phyloP scores from a whole-genome alignment of 2,329 filamentous ascomycete genomes.

The Colletotrichum caudatum region DNA sequence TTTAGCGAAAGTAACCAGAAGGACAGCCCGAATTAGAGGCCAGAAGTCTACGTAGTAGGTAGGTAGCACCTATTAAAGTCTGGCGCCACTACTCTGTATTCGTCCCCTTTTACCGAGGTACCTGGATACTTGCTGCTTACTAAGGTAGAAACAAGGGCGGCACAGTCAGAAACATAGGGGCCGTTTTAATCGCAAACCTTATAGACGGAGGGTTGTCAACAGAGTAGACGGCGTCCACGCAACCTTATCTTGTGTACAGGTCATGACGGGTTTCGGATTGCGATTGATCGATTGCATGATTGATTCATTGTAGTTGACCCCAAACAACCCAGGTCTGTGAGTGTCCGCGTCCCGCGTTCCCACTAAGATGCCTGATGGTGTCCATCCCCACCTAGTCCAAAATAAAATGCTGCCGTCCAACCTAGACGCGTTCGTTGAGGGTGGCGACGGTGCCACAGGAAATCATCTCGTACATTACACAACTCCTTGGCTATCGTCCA shows the following conservation, averaged over 20 bases:
- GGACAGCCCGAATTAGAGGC: too few relatives aligned
- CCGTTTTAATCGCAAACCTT: constrained; percentile 34
- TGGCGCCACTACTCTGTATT: too few relatives aligned
- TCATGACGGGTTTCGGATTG: neutral
- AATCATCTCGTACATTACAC: constrained; percentile 22
- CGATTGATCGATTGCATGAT: neutral
- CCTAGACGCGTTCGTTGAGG: constrained; percentile 17
- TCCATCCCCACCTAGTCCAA: constrained; percentile 16
- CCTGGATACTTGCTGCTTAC: too few relatives aligned
- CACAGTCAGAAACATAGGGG: neutral
- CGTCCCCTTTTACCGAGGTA: too few relatives aligned
- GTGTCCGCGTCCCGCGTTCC: constrained; percentile 20
- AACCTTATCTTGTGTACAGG: too few relatives aligned
- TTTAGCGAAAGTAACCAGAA: too few relatives aligned
- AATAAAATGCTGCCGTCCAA: constrained; percentile 10
- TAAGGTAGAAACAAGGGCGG: too few relatives aligned
- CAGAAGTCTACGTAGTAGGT: too few relatives aligned
- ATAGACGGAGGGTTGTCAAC: neutral
- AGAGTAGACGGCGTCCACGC: too few relatives aligned
- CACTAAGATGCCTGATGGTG: neutral
- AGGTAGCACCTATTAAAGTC: too few relatives aligned
- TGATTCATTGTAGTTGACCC: constrained; percentile 18
- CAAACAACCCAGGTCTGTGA: constrained; percentile 17
- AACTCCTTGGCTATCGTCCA: constrained; percentile 57
- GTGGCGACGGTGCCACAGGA: constrained; percentile 1